phyloP scores from a whole-genome alignment of 2,329 filamentous ascomycete genomes.

The Ceratocystis harringtonii region DNA sequence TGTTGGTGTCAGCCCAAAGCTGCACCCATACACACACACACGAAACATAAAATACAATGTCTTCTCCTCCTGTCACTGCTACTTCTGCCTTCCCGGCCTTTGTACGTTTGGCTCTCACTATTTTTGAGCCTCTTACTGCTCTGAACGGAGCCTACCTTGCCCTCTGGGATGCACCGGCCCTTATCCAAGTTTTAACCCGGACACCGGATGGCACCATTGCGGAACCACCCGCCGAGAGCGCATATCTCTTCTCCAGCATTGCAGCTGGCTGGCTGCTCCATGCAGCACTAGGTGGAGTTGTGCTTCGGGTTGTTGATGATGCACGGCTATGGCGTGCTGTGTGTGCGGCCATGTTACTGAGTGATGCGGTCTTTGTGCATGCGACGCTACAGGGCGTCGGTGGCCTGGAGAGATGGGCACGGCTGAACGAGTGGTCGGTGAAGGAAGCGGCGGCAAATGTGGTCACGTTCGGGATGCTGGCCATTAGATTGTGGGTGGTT shows the following conservation, averaged over 20 bases:
- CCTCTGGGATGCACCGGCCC: slow-evolving; percentile 1
- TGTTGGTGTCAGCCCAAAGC: neutral
- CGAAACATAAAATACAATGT: neutral
- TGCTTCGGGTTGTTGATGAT: slow-evolving; percentile 9
- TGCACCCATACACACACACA: neutral
- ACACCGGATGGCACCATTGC: neutral
- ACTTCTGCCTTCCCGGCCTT: neutral
- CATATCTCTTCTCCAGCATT: slow-evolving; percentile 14
- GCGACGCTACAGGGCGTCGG: slow-evolving; percentile 14
- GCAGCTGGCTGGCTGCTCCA: slow-evolving; percentile 15
- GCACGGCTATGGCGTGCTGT: slow-evolving; percentile 13
- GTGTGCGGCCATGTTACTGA: slow-evolving; percentile 13
- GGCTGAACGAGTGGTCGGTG: slow-evolving; percentile 7
- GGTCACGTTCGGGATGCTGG: slow-evolving; percentile 10
- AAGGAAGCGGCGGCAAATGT: slow-evolving; percentile 8
- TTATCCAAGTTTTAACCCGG: slow-evolving; percentile 12
- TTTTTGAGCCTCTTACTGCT: slow-evolving; percentile 11
- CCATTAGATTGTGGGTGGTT: slow-evolving; percentile 10
- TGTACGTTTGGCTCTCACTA: slow-evolving; percentile 8
- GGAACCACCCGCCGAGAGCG: neutral
- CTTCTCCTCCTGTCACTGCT: neutral
- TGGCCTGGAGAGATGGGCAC: slow-evolving; percentile 7
- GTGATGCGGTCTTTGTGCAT: slow-evolving; percentile 11
- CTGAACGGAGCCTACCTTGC: slow-evolving; percentile 12
- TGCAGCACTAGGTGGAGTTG: slow-evolving; percentile 8